phyloP scores from a whole-genome alignment of 2,329 filamentous ascomycete genomes.

The Calonectria pauciramosa region DNA sequence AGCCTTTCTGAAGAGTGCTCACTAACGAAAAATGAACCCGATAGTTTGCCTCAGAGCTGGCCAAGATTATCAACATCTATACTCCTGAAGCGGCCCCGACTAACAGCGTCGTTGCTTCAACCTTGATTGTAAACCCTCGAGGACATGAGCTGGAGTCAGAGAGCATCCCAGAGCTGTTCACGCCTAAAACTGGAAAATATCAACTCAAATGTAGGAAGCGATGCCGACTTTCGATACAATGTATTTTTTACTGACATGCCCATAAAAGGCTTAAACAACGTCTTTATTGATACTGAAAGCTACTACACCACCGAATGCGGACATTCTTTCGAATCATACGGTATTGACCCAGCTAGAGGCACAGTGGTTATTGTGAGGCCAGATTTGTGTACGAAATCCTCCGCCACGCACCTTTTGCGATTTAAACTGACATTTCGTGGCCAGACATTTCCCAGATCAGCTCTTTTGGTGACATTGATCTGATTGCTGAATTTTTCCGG shows the following conservation, averaged over 20 bases:
- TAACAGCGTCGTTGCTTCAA: background rate
- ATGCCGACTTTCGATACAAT: background rate
- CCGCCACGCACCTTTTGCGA: too few species aligned
- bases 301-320: conserved; percentile 33
- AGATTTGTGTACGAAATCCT: conserved; percentile 34
- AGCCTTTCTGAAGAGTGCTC: background rate
- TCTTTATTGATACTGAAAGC: conserved; percentile 33
- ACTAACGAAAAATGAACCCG: background rate
- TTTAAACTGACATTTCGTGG: background rate
- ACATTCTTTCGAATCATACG: conserved; percentile 24
- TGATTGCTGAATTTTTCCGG: conserved; percentile 17
- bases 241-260: fast-evolving
- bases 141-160: background rate
- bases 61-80: background rate
- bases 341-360: conserved; percentile 24
- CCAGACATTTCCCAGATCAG: conserved; percentile 30
- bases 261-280: conserved; percentile 10
- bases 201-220: conserved; percentile 12
- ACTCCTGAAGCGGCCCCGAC: background rate
- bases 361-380: conserved; percentile 35
- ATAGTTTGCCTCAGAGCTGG: background rate
- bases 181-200: conserved; percentile 3
- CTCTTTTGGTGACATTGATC: fast-evolving
- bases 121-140: background rate
- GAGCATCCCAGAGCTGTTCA: conserved; percentile 2